Conservation (phyloP, 345 rosid genomes). For the Populus deltoides region DNA sequence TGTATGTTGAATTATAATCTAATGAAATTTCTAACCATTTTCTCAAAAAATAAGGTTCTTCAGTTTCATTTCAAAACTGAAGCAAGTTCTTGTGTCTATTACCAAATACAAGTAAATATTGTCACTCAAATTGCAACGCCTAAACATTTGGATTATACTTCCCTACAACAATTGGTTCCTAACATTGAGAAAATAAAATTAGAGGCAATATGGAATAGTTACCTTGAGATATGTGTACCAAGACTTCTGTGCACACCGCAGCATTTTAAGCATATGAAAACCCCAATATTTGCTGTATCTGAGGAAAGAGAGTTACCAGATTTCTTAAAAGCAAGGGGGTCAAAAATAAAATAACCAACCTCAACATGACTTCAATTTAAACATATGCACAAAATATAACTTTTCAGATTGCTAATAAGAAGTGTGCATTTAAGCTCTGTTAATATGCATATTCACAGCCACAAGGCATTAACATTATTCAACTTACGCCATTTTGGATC, state of each 20-base stretch:
- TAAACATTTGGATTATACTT: not conserved
- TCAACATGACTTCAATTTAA: not conserved
- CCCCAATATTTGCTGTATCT: constrained; percentile 98
- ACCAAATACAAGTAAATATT: not conserved
- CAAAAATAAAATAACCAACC: not conserved
- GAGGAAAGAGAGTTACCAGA: constrained; percentile 24
- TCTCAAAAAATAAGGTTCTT: too few species aligned
- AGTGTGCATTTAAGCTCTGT: not conserved
- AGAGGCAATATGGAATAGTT: constrained; percentile 23
- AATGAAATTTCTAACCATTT: too few species aligned
- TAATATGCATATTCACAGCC: not conserved
- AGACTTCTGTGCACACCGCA: constrained; percentile 97
- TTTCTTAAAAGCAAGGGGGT: not conserved
- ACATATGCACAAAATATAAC: constrained; percentile 1
- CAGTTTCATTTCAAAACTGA: not conserved
- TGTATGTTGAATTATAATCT: too few species aligned
- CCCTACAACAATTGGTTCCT: not conserved
- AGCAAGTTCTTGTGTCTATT: not conserved
- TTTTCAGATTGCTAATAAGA: not conserved
- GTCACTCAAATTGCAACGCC: not conserved
- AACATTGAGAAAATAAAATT: not conserved
- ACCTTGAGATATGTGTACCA: constrained; percentile 98
- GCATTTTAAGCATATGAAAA: constrained; percentile 93
- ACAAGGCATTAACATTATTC: constrained; percentile 1
- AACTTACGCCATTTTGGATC: constrained; percentile 99